phyloP scores from a whole-genome alignment of 129 eudicot genomes.

The Erigeron canadensis region DNA sequence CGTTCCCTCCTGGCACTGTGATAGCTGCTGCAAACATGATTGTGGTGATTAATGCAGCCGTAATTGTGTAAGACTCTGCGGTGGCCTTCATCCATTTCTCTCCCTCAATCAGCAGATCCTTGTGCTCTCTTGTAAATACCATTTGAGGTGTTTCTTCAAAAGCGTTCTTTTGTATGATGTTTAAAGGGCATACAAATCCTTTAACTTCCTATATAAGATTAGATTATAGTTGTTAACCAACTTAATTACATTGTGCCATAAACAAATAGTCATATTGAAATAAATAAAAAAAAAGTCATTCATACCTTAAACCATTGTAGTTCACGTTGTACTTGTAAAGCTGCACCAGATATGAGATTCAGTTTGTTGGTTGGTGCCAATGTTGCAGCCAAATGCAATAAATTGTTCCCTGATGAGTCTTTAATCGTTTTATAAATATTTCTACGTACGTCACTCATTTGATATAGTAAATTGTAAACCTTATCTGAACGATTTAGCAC shows the following conservation, averaged over 20 bases:
- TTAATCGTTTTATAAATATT: too few relatives aligned
- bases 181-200: too few relatives aligned
- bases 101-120: conserved; percentile 17
- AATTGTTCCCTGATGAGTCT: conserved; percentile 15
- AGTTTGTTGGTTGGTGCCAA: not conserved
- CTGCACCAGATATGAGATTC: conserved; percentile 22
- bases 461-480: conserved; percentile 19
- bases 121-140: conserved; percentile 18
- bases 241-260: too few relatives aligned
- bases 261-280: too few relatives aligned
- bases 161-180: not conserved
- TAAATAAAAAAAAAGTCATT: not conserved
- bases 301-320: conserved; percentile 30
- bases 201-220: too few relatives aligned
- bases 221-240: too few relatives aligned
- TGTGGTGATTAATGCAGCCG: conserved; percentile 28
- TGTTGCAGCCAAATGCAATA: conserved; percentile 23
- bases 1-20: conserved; percentile 21
- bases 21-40: conserved; percentile 27
- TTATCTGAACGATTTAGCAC: not conserved
- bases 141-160: conserved; percentile 17
- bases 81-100: conserved; percentile 35
- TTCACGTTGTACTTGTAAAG: conserved; percentile 28
- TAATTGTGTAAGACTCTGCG: conserved; percentile 21
- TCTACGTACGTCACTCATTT: not conserved